Evolutionary conservation across 441 rosid species (phyloP).

Genomic region (Melastoma candidum): DNA sequence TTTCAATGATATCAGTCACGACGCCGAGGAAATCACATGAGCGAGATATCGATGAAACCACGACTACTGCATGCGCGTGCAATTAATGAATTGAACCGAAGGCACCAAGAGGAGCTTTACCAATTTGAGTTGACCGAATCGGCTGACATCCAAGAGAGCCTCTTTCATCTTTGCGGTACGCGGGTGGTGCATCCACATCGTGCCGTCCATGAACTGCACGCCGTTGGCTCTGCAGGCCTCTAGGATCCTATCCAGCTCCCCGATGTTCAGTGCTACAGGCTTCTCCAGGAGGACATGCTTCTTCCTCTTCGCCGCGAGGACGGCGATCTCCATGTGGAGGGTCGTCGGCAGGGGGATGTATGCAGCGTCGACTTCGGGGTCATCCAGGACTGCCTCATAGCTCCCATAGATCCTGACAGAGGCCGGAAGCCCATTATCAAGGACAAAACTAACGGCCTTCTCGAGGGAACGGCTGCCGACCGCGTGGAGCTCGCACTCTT

Average conservation of each 20-base stretch:
- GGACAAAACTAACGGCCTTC: slow-evolving; percentile 12
- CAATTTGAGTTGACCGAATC: too few species aligned
- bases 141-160: not conserved
- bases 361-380: slow-evolving; percentile 17
- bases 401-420: slow-evolving; percentile 13
- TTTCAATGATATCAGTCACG: too few species aligned
- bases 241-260: slow-evolving; percentile 12
- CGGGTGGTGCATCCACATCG: slow-evolving; percentile 22
- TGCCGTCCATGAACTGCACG: slow-evolving; percentile 22
- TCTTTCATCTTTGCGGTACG: slow-evolving; percentile 17
- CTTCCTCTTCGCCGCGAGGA: too few species aligned
- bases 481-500: slow-evolving; percentile 12
- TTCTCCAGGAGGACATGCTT: slow-evolving; percentile 21
- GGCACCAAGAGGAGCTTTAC: too few species aligned
- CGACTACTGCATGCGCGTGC: too few species aligned
- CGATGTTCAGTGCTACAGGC: slow-evolving; percentile 13
- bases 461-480: slow-evolving; percentile 18
- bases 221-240: slow-evolving; percentile 12
- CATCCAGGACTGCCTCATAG: slow-evolving; percentile 17
- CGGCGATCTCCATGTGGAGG: too few species aligned
- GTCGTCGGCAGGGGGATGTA: slow-evolving; percentile 15
- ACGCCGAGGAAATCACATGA: too few species aligned
- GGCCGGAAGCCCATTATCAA: slow-evolving; percentile 4
- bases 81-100: too few species aligned
- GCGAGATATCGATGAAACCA: too few species aligned